Evolutionary conservation across 2,329 filamentous ascomycete genomes (phyloP), one percentile per base, ranked within the genome.

Genomic region (Trichoderma koningiopsis): DNA sequence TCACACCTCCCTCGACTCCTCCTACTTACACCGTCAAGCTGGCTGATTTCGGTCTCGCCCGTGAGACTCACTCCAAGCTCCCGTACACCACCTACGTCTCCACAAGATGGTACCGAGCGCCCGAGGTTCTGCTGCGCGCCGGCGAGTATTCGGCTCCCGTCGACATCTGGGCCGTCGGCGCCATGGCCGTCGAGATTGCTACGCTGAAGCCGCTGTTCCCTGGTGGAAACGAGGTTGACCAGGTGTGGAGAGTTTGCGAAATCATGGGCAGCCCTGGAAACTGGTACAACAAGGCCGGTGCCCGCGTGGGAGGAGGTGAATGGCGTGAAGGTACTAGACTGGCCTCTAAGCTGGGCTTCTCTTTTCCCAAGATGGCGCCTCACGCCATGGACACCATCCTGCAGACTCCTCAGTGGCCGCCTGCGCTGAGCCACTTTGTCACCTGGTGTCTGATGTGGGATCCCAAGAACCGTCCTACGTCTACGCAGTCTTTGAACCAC

Each of bases 401-500:
- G 8, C 93, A 93, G 77, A 80, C 92, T 31, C 94, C 96, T 19
- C 93, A 97, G 77, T 99, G 96, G 96, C 96, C 96, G 6, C 83
- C 91, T 1, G 91, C 93, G 24, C 86, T 99, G 68, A 92, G 91
- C 76, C 89, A 96, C 70, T 98, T 99, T 77, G 96, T 99, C 70
- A 99, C 96, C 19, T 97, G 94, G 94, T 99, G 96, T 81, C 82
- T 99, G 73, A 96, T 98, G 92, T 99, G 96, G 96, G 96, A 99
- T 80, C 96, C 96, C 13, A 96, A 94, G 83, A 89, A 84, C 76
- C 88, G 96, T 71, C 96, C 96, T 56, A 98, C 94, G 4, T 97
- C 95, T 2, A 90, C 91, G 0, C 94, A 99, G 80, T 95, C 96
- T n/a, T 83, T 99, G 73, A 92, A 92, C 49, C 96, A 99, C 79